Evolutionary conservation across 164 flowering plant genomes (phyloP), one percentile per base, ranked within the genome.

Genomic region (Nymphaea colorata): DNA sequence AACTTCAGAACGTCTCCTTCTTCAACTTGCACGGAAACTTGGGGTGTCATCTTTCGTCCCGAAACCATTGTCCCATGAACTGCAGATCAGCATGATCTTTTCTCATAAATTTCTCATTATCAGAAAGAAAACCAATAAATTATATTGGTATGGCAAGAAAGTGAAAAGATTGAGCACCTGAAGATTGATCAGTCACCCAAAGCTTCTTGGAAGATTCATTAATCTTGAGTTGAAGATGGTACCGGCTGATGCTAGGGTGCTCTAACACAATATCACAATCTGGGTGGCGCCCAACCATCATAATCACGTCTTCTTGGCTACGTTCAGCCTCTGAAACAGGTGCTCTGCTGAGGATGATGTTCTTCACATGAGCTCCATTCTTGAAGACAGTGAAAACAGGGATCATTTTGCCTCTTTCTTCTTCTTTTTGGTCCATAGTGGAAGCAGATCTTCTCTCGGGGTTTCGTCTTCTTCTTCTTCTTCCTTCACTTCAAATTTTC

Each of bases 221-320:
- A 2, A 83, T 84, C 66, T 67, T 72, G 67, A 95, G 85, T 44
- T 77, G 82, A 70, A 95, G 90, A 78, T 95, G 99, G 72, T 87
- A 92, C 72, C 98, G 76, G 77, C 98, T 95, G 71, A 95, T 83
- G 76, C 99, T 92, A 4, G 99, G 99, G 67, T 95, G 98, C 66
- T 86, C 91, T 66, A 90, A 63, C 75, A 82, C 75, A 64, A 95
- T 80, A 71, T 83, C 79, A 71, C 98, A 92, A 75, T 92, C 92
- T 0, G 97, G 97, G 77, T 95, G 99, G 42, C 99, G 76, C 8
- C 99, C 99, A 6, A 90, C 86, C 10, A 79, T 68, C 78, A 92
- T 71, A 44, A 79, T 83, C 42, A 82, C 89, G 4, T 7, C 44
- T 42, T 73, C 73, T 55, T 65, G 41, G 15, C 44, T 17, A 36